Base-by-base conservation (phyloP, 23 red algal genomes). In the Chondrus crispus region DNA sequence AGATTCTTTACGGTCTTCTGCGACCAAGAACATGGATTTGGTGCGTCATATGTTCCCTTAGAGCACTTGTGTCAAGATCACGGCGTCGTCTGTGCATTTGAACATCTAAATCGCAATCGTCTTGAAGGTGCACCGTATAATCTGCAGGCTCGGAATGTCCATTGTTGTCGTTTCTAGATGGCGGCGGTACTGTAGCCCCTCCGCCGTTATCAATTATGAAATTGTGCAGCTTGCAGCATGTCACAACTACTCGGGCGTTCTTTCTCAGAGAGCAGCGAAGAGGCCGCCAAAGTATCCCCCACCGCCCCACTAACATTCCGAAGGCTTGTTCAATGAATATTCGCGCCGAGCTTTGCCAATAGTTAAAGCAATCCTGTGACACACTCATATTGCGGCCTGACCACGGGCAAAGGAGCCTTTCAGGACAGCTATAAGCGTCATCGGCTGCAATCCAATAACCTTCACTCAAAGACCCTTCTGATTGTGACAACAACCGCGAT, bases 271-370 rank as follows among this genome's bases (percentile, higher is more conserved):
- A 40, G 39, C 71, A 76, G 33, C 43, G 33, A 26, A 76, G 71
- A 28, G 71, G 71, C 28, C 71, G 71, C 71, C 71, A 48, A 38
- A 76, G 43, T 40, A 46, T 24, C 24, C 71, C 71, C 58, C 58
- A 76, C 39, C 71, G 24, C 43, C 11, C 39, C 28, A 76, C 5
- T 40, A 76, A 38, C 71, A 76, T 76, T 38, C 26, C 74, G 53
- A 80, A 80, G 74, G 43, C 53, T 49, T 80, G 74, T 47, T 80
- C 74, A 47, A 80, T 80, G 44, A n/a, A 49, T 28, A 51, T 80
- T 30, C 74, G 37, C 14, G 39, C 44, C n/a, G 40, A 49, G 24
- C 16, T 51, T 16, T 46, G 74, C 74, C 74, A 80, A 49, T 80
- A 50, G 44, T 80, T 80, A 47, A 80, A 80, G 20, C 44, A 80